Evolutionary conservation across 257 asterid genomes (phyloP), one percentile per base, ranked within the genome.

Genomic region (Solanum megistacrolobum): DNA sequence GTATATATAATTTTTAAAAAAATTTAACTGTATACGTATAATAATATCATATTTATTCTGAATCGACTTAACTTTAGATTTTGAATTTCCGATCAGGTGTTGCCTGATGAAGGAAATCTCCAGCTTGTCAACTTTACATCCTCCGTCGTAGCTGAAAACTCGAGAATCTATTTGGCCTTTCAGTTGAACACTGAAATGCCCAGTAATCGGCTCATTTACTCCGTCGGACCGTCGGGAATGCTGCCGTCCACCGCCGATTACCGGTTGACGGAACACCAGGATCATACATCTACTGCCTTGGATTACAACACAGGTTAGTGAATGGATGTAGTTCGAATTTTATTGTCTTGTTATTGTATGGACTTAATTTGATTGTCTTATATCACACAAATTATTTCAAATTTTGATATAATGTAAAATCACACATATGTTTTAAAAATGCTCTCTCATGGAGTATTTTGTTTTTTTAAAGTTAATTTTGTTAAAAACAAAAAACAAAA

Each of bases 221-320:
- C 98, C 38, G 90, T 94, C 4, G 99, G 99, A 5, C 96, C 87
- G 14, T 0, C 27, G 1, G 91, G 93, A 11, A 90, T 83, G 9
- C 41, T 93, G 34, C 98, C 98, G 31, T 68, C 89, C 0, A 20
- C 76, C 9, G 25, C 93, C 10, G 38, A 23, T 39, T 90, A 48
- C 87, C 93, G 88, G 4, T 78, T 97, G 43, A 9, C 91, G 5
- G 87, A 96, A 75, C 99, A 97, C 68, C 69, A 69, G 3, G 92
- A 90, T 4, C 89, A 55, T 83, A 83, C 89, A 87, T 43, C 94
- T 21, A 94, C 98, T 36, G 7, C 36, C 60, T 75, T 97, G 88
- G 88, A 97, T 85, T 95, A 92, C 35, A 90, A 88, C 52, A 92
- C 99, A 83, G 98, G 98, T 97, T 29, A 87, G 96, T 91, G 34